Evolutionary conservation across 2,329 filamentous ascomycete genomes (phyloP).

Genomic region (Sporothrix dimorphospora): DNA sequence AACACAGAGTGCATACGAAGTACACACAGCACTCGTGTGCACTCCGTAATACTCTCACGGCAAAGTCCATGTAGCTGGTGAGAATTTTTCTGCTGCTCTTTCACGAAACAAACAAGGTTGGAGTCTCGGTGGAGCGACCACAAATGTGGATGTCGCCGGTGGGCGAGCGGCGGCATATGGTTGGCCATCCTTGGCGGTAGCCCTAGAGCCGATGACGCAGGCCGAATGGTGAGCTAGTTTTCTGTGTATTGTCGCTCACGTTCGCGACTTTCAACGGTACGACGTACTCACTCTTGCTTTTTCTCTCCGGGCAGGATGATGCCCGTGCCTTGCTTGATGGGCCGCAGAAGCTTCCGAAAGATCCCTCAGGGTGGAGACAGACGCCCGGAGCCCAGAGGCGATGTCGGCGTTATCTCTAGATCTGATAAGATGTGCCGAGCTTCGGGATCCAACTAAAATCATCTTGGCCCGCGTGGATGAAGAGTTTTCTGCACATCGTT

Average conservation of each 20-base stretch:
- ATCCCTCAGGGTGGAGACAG: slow-evolving; percentile 29
- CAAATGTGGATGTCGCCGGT: not conserved
- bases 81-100: not conserved
- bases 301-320: not conserved
- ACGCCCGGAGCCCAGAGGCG: slow-evolving; percentile 36
- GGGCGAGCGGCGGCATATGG: not conserved
- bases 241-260: not conserved
- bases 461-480: not conserved
- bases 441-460: slow-evolving; percentile 13
- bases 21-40: not conserved
- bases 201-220: slow-evolving; percentile 1
- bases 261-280: not conserved
- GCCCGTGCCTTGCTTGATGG: slow-evolving; percentile 17
- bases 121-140: not conserved
- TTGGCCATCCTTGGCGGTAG: slow-evolving; percentile 5
- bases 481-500: not conserved
- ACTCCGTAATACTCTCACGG: not conserved
- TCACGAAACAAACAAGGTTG: not conserved
- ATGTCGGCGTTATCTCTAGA: slow-evolving; percentile 57
- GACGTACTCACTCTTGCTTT: not conserved
- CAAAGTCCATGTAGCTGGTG: not conserved
- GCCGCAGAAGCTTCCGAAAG: slow-evolving; percentile 10
- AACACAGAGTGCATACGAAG: not conserved
- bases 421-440: slow-evolving; percentile 53
- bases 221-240: not conserved